These are phyloP conservation scores for Bruguiera sexangula DNA, from an alignment of 345 rosid genomes.

Conservation along the genomic window DNA sequence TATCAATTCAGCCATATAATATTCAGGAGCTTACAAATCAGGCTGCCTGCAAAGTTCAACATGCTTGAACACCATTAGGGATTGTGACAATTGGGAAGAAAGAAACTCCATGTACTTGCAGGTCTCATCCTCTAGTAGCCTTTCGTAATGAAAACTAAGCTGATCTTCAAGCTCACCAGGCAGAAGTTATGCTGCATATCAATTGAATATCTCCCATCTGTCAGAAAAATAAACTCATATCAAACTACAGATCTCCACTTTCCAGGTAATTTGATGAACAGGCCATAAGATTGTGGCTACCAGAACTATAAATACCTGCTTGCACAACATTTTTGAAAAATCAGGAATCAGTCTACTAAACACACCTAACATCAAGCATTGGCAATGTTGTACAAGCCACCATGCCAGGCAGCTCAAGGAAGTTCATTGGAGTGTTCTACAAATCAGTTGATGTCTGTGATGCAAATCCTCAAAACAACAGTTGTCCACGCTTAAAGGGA, in stretches of 20 bases:
- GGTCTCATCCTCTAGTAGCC: neutral
- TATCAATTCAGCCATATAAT: neutral
- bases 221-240: neutral
- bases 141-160: neutral
- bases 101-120: neutral
- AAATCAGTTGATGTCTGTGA: too few species aligned
- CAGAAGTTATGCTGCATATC: neutral
- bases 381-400: neutral
- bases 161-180: neutral
- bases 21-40: neutral
- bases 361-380: neutral
- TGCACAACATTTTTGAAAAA: neutral
- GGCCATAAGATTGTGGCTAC: neutral
- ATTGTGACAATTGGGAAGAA: neutral
- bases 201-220: neutral
- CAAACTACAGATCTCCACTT: neutral
- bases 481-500: too few species aligned
- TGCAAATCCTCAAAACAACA: too few species aligned
- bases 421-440: too few species aligned
- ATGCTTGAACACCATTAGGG: neutral
- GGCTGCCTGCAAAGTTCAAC: neutral
- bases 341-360: neutral
- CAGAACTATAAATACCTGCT: neutral
- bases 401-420: too few species aligned
- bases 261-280: neutral